Evolutionary conservation across 106 monocot genomes (phyloP), one percentile per base, ranked within the genome.

Genomic region (Gastrodia elata): DNA sequence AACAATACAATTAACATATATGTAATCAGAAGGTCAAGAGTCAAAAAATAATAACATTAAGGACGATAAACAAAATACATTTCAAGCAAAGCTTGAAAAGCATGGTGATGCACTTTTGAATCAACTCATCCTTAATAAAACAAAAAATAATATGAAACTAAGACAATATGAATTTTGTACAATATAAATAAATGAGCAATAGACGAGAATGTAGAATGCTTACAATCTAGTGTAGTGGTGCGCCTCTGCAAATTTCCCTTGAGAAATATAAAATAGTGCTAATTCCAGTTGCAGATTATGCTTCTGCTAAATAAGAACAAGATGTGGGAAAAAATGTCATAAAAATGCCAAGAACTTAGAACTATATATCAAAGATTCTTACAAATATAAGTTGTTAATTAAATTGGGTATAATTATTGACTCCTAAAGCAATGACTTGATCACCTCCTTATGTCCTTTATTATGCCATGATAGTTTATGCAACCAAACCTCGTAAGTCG

Each of bases 401-500:
- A 38, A 49, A 25, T 69, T 28, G 2, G 22, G 56, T 44, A 57
- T 2, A 39, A 25, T 26, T 33, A 49, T 44, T 9, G n/a, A n/a
- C n/a, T n/a, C n/a, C n/a, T n/a, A n/a, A 20, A 39, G 0, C 27
- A 28, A 6, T 32, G n/a, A n/a, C n/a, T 0, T 9, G 41, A 40
- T 40, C 79, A 83, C 85, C 78, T 88, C 80, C 64, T 11, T 75
- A 10, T 61, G n/a, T 34, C 20, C 33, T 24, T 77, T 71, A 33
- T 40, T 61, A 36, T 26, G 40, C 75, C 75, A 79, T 1, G 72
- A 52, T 8, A 82, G 64, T 77, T 81, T 82, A 27, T 55, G 38
- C 77, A 76, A 82, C 84, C 86, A 86, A 22, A 71, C 20, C 26
- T 86, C 84, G 67, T 65, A 90, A 16, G 80, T 76, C n/a, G 84